Conservation (phyloP, 176 grass and related monocot species). For the Oryza glaberrima region DNA sequence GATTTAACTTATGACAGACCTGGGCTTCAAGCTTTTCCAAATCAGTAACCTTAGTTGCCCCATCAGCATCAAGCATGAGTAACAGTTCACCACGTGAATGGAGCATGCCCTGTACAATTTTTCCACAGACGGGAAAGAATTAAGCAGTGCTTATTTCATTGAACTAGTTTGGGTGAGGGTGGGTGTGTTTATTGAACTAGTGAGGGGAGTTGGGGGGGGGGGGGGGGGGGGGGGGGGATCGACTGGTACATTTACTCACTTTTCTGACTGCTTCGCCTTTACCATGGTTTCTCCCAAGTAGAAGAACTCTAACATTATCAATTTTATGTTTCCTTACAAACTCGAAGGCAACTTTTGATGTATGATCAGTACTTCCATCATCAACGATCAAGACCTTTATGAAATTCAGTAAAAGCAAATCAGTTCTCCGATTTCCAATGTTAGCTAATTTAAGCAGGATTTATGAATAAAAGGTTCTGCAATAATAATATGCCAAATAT, state of each 20-base stretch:
- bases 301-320: constrained; percentile 90
- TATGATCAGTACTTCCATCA: constrained; percentile 84
- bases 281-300: constrained; percentile 92
- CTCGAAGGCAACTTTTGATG: constrained; percentile 81
- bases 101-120: constrained; percentile 87
- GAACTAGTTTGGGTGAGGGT: constrained; percentile 7
- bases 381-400: constrained; percentile 90
- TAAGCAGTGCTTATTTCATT: constrained; percentile 33
- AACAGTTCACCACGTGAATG: constrained; percentile 88
- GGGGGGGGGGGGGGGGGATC: background rate
- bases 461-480: background rate
- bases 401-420: constrained; percentile 23
- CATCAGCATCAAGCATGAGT: constrained; percentile 99
- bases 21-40: constrained; percentile 93
- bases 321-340: constrained; percentile 76
- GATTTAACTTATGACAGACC: constrained; percentile 52
- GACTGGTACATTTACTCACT: constrained; percentile 49
- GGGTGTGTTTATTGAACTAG: no score
- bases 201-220: no score
- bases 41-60: constrained; percentile 89
- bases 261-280: constrained; percentile 99
- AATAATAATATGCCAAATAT: background rate
- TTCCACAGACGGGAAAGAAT: constrained; percentile 61
- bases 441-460: background rate
- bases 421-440: background rate